Percentiles rank a stretch among this genome's conserved stretches.
phyloP scores from a whole-genome alignment of 345 rosid species.

The Gossypioides kirkii region DNA sequence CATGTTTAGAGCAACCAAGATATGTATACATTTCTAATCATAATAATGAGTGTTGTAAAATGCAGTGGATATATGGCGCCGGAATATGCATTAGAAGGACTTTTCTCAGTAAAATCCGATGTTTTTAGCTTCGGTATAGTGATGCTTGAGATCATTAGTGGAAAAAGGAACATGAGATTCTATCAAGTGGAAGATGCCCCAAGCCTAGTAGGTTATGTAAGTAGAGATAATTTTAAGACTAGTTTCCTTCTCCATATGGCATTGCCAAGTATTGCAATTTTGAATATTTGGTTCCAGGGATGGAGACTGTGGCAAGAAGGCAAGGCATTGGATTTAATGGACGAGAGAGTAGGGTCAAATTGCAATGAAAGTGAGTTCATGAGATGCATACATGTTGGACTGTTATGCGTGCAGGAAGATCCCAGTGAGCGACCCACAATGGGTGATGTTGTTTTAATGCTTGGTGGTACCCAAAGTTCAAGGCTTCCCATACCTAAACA shows the following conservation, averaged over 20 bases:
- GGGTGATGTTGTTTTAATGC: background rate
- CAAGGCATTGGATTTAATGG: slow-evolving; percentile 6
- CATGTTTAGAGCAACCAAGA: background rate
- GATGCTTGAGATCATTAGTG: slow-evolving; percentile 50
- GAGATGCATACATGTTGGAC: slow-evolving; percentile 1
- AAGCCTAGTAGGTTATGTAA: slow-evolving; percentile 51
- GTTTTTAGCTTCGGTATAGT: slow-evolving; percentile 63
- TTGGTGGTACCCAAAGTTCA: background rate
- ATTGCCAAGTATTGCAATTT: background rate
- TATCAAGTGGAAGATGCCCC: slow-evolving; percentile 27
- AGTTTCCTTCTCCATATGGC: background rate
- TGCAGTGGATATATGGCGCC: slow-evolving; percentile 75
- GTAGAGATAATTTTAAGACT: slow-evolving; percentile 1
- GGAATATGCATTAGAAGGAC: slow-evolving; percentile 61
- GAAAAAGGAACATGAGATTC: slow-evolving; percentile 38
- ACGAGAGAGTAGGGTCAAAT: background rate
- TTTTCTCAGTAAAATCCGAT: slow-evolving; percentile 56
- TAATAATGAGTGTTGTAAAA: background rate
- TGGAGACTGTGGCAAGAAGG: slow-evolving; percentile 16
- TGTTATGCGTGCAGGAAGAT: slow-evolving; percentile 17
- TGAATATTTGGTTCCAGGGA: background rate
- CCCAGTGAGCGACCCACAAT: slow-evolving; percentile 14
- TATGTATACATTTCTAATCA: background rate
- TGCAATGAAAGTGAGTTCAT: background rate
- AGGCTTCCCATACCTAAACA: slow-evolving; percentile 11